Conservation (phyloP, 257 asterid genomes). For the Ophiorrhiza pumila region DNA sequence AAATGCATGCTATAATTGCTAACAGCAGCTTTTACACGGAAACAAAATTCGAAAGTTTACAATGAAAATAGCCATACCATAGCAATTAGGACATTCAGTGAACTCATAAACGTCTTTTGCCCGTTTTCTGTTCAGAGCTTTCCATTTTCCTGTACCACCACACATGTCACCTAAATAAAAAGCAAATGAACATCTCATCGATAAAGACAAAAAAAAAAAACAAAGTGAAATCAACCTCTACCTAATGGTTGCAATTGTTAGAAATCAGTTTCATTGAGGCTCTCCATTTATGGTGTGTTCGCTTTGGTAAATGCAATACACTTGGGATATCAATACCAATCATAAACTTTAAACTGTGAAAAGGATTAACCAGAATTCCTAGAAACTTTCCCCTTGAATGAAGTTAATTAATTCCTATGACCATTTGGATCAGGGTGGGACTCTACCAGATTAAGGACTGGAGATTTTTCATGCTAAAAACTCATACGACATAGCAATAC, state of each 20-base stretch:
- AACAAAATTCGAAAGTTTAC: background rate
- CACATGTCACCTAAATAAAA: constrained; percentile 98
- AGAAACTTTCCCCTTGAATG: background rate
- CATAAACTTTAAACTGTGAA: background rate
- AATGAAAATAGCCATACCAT: constrained; percentile 47
- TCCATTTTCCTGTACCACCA: constrained; percentile 99
- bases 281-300: background rate
- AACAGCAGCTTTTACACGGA: background rate
- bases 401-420: background rate
- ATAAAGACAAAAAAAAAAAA: constrained; percentile 13
- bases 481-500: background rate
- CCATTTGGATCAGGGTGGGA: background rate
- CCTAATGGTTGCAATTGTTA: background rate
- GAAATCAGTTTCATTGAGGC: background rate
- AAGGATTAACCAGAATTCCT: background rate
- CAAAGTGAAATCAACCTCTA: constrained; percentile 1
- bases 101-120: constrained; percentile 95
- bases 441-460: background rate
- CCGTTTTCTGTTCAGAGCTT: constrained; percentile 90
- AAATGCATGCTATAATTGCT: background rate
- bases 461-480: background rate
- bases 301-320: background rate
- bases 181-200: constrained; percentile 38
- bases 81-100: constrained; percentile 98
- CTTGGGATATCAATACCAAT: background rate